These are phyloP conservation scores for Fusarium globosum DNA, from an alignment of 2,329 filamentous ascomycete genomes.

Conservation along the genomic window DNA sequence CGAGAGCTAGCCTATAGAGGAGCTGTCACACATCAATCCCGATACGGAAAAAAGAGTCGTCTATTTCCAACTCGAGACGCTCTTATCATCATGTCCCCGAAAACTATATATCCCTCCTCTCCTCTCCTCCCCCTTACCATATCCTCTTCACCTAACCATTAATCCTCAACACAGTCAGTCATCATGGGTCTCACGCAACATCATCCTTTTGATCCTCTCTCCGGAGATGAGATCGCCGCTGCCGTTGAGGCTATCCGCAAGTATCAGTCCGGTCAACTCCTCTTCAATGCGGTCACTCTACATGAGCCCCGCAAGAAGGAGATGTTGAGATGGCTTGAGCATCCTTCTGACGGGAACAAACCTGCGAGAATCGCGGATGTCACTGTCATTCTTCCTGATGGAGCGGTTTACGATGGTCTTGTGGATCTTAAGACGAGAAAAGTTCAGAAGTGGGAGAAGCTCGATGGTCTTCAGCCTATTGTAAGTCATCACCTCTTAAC, in stretches of 20 bases:
- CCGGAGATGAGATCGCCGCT: slow-evolving; percentile 79
- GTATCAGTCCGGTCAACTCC: slow-evolving; percentile 72
- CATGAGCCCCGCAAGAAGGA: slow-evolving; percentile 87
- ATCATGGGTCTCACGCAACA: slow-evolving; percentile 27
- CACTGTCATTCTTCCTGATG: slow-evolving; percentile 81
- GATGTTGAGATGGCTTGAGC: slow-evolving; percentile 82
- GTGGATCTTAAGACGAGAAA: slow-evolving; percentile 76
- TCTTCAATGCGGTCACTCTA: slow-evolving; percentile 88
- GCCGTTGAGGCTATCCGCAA: slow-evolving; percentile 73
- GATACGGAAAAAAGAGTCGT: slow-evolving; percentile 38
- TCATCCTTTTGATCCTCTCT: slow-evolving; percentile 46
- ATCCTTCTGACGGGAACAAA: slow-evolving; percentile 67
- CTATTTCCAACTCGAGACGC: slow-evolving; percentile 15
- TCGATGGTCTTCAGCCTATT: slow-evolving; percentile 83
- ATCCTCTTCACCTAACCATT: neutral
- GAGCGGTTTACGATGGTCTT: slow-evolving; percentile 84
- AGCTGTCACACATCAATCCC: slow-evolving; percentile 19
- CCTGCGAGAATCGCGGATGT: slow-evolving; percentile 83
- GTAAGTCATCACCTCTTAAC: slow-evolving; percentile 54
- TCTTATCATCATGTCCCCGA: slow-evolving; percentile 7
- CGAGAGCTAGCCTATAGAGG: neutral
- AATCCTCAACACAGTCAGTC: neutral
- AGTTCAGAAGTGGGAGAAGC: slow-evolving; percentile 78
- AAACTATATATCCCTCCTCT: slow-evolving; percentile 24
- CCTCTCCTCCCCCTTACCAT: neutral